Base-by-base conservation (phyloP, 2,329 filamentous ascomycete species). In the Aspergillus transmontanensis region DNA sequence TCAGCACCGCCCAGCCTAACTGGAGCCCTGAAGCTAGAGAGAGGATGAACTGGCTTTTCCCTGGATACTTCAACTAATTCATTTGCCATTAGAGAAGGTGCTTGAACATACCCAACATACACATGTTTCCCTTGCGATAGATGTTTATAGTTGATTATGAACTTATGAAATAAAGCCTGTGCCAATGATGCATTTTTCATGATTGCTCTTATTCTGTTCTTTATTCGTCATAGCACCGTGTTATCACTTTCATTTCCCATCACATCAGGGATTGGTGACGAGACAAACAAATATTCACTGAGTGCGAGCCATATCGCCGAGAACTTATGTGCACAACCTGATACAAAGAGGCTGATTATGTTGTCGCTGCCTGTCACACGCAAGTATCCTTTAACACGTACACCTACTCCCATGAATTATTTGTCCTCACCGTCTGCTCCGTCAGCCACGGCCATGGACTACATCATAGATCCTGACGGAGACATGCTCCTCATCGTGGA, bases 21-120 rank as follows among this genome's bases (percentile, higher is more conserved):
- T 87, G 93, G 71, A 86, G 86, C 64, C 83, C 86, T 16, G 90
- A 94, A 77, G 91, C 90, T 1, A 85, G 90, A 80, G 87, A 92
- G 85, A 94, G 88, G 81, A 82, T 97, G 59, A 86, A 90, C 73
- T 99, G 91, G 84, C 81, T 99, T 62, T 98, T 97, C 81, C 93
- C 94, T 1, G 91, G 89, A 2, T 93, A 94, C 77, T 92, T 86
- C 32, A 51, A 57, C 36, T 54, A 41, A 51, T 50, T 48, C 10
- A 21, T 50, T 23, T 45, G 30, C 30, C 28, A 59, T 30, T 14
- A 51, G 19, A 32, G 57, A 63, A 32, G 12, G 28, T n/a, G 19
- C 28, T 12, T 51, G 26, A 32, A 51, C 28, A 51, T 32, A 51
- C 28, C 19, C 19, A 51, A 32, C 28, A 30, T 51, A 45, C 55